Evolutionary conservation across 31 red algal species (phyloP), one percentile per base, ranked within the genome.

Genomic region (Bonnemaisonia californica): DNA sequence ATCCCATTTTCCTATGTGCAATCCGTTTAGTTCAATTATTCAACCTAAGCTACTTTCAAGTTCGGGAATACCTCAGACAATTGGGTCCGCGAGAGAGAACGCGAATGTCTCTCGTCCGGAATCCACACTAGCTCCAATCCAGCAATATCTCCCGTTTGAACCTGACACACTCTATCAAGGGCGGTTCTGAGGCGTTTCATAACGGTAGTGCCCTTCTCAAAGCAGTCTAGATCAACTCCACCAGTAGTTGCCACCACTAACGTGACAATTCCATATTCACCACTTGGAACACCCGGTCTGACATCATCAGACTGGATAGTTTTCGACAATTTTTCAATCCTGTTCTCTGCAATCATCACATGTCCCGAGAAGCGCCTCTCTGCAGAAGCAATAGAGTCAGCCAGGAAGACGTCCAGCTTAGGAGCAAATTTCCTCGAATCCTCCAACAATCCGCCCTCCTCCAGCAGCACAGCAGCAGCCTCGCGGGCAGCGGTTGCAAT

Each of bases 371-470:
- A 90, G 13, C 87, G 48, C n/a, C 78, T 61, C 36, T 82, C 87
- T 12, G 71, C 87, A 35, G 16, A 51, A 32, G 12, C 41, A 21
- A 90, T 56, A 31, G 68, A 21, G n/a, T 90, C 77, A 0, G 78
- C 87, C 3, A 83, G 12, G 41, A 75, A 90, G 1, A 90, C 41
- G 23, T 90, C 87, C 3, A 90, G 56, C 5, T 74, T 48, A 9
- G 87, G 87, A 24, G 87, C 87, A 78, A 90, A 90, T 48, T 69
- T 81, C 5, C 69, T 68, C 12, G 87, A 90, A 57, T 90, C 87
- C 47, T 90, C 87, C 40, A 90, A 42, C 31, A 90, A 29, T 69
- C 87, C 48, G n/a, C 22, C 71, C 51, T 81, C 87, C 30, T 64
- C 35, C 34, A 81, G n/a, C 39, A 90, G 26, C 7, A 90, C 24